Percentiles rank a stretch among this genome's conserved stretches.
Evolutionary conservation across 2,329 filamentous ascomycete species (phyloP).

Genomic region (Nemania abortiva): DNA sequence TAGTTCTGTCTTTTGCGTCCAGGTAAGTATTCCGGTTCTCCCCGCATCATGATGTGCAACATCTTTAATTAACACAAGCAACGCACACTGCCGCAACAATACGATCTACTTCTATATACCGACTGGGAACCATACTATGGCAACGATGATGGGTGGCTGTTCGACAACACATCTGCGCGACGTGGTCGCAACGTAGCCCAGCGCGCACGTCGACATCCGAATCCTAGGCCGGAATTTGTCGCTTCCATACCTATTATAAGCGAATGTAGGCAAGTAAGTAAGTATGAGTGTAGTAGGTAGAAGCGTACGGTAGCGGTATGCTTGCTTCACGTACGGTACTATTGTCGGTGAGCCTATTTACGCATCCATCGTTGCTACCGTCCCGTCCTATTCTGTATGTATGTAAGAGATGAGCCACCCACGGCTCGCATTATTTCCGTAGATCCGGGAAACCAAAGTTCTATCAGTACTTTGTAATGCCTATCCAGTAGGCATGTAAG

Average conservation of each 20-base stretch:
- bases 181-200: not conserved
- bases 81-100: constrained; percentile 16
- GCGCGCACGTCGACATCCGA: not conserved
- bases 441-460: constrained; percentile 21
- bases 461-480: not conserved
- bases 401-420: constrained; percentile 28
- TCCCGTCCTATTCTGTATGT: not conserved
- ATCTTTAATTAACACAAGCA: constrained; percentile 33
- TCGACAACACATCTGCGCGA: constrained; percentile 21
- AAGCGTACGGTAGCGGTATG: not conserved
- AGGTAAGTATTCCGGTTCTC: constrained; percentile 17
- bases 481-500: not conserved
- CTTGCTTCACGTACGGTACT: not conserved
- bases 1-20: constrained; percentile 14
- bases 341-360: constrained; percentile 4
- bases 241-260: constrained; percentile 24
- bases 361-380: not conserved
- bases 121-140: constrained; percentile 7
- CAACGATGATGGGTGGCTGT: constrained; percentile 17
- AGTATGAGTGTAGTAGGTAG: too few species aligned
- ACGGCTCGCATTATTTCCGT: constrained; percentile 33
- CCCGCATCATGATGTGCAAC: constrained; percentile 32
- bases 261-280: not conserved
- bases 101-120: constrained; percentile 1
- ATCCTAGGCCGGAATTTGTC: constrained; percentile 21